phyloP scores from a whole-genome alignment of 2,329 filamentous ascomycete genomes.

The Dendryphion nanum region DNA sequence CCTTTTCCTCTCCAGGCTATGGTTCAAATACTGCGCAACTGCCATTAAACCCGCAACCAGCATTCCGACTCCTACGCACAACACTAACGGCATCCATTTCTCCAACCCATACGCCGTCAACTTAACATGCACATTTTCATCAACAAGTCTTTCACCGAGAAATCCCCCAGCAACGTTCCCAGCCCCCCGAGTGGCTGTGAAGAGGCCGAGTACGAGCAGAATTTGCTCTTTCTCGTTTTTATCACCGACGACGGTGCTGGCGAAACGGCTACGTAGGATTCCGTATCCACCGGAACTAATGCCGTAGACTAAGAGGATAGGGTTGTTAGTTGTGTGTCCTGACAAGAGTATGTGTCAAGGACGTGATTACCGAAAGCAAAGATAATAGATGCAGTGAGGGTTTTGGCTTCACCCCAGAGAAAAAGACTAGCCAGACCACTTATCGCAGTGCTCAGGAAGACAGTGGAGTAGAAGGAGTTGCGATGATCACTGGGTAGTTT shows the following conservation, averaged over 20 bases:
- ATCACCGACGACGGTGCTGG: background rate
- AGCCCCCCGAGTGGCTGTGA: background rate
- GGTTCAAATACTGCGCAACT: too few relatives aligned
- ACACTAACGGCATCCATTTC: background rate
- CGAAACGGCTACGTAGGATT: background rate
- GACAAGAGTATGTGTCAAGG: too few relatives aligned
- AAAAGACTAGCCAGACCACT: background rate
- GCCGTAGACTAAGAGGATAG: background rate
- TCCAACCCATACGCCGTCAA: background rate
- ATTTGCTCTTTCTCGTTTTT: background rate
- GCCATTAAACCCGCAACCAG: background rate
- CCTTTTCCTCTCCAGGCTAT: too few relatives aligned
- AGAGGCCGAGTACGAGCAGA: background rate
- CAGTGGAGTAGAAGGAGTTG: background rate
- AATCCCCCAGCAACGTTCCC: conserved; percentile 1
- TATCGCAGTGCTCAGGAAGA: background rate
- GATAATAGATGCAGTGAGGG: background rate
- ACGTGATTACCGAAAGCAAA: too few relatives aligned
- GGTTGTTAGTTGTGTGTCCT: too few relatives aligned
- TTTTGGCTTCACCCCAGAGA: background rate
- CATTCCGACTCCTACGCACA: background rate
- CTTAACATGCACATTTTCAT: background rate
- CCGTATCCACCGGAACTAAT: background rate
- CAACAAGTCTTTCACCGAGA: background rate
- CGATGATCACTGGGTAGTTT: background rate